Base-by-base conservation (phyloP, 2,329 filamentous ascomycete species). In the Drechslerella dactyloides region DNA sequence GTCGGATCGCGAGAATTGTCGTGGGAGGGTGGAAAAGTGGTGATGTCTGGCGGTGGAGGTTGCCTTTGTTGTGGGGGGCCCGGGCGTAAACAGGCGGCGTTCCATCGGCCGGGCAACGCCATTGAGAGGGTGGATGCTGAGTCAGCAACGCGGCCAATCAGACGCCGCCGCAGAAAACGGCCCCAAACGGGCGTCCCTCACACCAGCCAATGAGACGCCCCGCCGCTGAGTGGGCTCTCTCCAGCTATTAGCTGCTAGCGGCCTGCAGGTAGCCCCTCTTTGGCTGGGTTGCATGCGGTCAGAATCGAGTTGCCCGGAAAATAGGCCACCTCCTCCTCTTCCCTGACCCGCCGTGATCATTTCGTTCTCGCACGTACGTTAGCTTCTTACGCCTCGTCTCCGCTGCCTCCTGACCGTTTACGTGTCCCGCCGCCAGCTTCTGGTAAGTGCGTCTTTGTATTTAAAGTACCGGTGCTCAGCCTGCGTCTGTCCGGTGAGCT, bases 81-180 rank as follows among this genome's bases (percentile, higher is more conserved):
- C n/a, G n/a, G 37, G 37, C n/a, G 37, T 42, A 13, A 42, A 42
- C 37, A 42, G 4, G 37, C 13, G 5, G 37, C 33, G n/a, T n/a
- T 33, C 27, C 8, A 33, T 33, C 8, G 27, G 27, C 37, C 37
- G 13, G n/a, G 11, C 37, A 15, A 13, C 37, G 4, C 33, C 33
- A 13, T 37, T 13, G 51, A 60, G 46, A 57, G 51, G 54, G 10
- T 7, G 33, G 30, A 21, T 10, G 7, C 48, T 54, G 33, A 54
- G 44, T 62, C 21, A 54, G 58, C 58, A 62, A 62, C 48, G 44
- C 48, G 33, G 19, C 30, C n/a, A n/a, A n/a, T n/a, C n/a, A n/a
- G n/a, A n/a, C n/a, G 27, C 27, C 4, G 27, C 27, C 27, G 27
- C 27, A 33, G 27, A 33, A 33, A 33, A 33, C 35, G 13, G n/a